Conservation (phyloP, 768 basidiomycete genomes). For the Lactarius psammicola region DNA sequence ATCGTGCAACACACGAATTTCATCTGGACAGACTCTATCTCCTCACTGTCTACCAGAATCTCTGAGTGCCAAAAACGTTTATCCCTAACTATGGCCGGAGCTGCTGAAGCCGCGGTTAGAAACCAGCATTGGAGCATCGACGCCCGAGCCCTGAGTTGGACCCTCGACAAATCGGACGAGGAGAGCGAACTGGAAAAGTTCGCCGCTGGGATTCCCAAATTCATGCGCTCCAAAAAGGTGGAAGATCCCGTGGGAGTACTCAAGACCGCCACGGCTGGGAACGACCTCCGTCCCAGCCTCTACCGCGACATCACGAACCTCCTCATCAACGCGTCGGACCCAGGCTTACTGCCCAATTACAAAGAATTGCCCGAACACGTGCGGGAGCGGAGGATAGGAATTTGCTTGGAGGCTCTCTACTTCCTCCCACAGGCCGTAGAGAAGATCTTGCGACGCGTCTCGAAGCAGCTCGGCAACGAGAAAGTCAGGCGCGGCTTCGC, state of each 20-base stretch:
- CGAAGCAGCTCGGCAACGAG: background rate
- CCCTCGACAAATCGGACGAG: constrained; percentile 13
- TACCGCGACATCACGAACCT: background rate
- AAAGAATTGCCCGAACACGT: constrained; percentile 7
- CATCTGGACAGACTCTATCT: too few species aligned
- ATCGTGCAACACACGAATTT: background rate
- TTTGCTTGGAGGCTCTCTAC: constrained; percentile 10
- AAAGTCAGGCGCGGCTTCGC: background rate
- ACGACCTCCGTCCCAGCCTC: background rate
- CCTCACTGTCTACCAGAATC: background rate
- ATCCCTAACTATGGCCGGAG: background rate
- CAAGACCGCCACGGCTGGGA: background rate
- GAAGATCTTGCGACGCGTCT: background rate
- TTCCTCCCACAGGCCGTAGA: background rate
- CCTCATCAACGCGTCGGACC: background rate
- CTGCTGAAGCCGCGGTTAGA: background rate
- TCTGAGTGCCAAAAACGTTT: background rate
- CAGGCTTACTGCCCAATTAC: background rate
- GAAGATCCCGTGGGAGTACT: background rate
- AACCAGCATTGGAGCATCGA: background rate
- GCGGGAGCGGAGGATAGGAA: background rate
- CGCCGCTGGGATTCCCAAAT: constrained; percentile 13
- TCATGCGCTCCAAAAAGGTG: background rate
- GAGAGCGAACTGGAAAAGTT: constrained; percentile 11
- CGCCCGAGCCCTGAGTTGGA: constrained; percentile 14